These are phyloP conservation scores for Microbotryum scabiosae DNA, from an alignment of 1,284 basidiomycete species.

Conservation along the genomic window DNA sequence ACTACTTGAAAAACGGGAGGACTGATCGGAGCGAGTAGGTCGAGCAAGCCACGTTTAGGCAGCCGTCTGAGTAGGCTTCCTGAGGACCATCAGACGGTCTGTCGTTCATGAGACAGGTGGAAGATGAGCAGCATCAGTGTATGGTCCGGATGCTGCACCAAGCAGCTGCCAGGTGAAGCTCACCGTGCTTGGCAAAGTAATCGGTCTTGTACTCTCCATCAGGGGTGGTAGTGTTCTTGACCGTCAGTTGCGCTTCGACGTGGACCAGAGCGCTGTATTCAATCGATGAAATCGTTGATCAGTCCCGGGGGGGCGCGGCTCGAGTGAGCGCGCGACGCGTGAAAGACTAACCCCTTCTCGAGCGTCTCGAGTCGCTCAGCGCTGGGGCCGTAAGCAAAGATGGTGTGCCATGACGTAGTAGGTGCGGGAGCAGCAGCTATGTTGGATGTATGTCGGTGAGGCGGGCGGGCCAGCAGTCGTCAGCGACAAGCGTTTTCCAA, in stretches of 20 bases:
- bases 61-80: neutral
- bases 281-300: neutral
- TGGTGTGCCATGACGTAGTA: conserved; percentile 60
- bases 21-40: too few species aligned
- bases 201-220: conserved; percentile 16
- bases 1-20: too few species aligned
- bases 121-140: too few species aligned
- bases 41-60: too few species aligned
- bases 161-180: neutral
- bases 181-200: conserved; percentile 22
- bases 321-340: neutral
- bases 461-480: neutral
- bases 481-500: too few species aligned
- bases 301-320: too few species aligned
- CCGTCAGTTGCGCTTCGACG: conserved; percentile 31
- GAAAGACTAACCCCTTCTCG: conserved; percentile 48
- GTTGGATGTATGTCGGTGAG: neutral
- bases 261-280: conserved; percentile 28
- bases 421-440: conserved; percentile 22
- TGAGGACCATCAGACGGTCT: conserved; percentile 1
- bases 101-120: too few species aligned
- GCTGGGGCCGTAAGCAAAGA: conserved; percentile 57
- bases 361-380: conserved; percentile 57
- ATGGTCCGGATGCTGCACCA: too few species aligned
- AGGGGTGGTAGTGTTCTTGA: conserved; percentile 7